A percentile compares a stretch with the other conserved stretches of the same genome.
Evolutionary conservation across 2,329 filamentous ascomycete species (phyloP).

Genomic region (Exserohilum turcica): DNA sequence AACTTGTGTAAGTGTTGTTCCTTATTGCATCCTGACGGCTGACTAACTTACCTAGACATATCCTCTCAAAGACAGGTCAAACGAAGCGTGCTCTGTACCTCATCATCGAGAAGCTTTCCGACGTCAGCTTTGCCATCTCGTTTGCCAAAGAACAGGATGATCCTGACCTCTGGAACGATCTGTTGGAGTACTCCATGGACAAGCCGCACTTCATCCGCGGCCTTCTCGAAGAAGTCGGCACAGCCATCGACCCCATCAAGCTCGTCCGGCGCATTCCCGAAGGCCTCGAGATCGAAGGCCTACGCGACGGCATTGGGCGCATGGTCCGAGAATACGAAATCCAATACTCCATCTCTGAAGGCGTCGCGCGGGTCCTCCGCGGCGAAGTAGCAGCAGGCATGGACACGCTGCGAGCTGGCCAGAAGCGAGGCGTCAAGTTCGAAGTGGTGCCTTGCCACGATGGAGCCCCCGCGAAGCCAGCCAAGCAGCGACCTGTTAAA

Average conservation of each 20-base stretch:
- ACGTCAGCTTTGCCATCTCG: conserved; percentile 89
- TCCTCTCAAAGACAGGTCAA: conserved; percentile 93
- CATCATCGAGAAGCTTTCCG: conserved; percentile 89
- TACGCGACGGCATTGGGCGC: conserved; percentile 83
- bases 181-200: conserved; percentile 96
- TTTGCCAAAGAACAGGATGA: conserved; percentile 95
- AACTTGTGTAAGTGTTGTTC: conserved; percentile 70
- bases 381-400: conserved; percentile 88
- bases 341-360: conserved; percentile 87
- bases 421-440: conserved; percentile 87
- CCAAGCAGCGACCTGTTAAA: conserved; percentile 17
- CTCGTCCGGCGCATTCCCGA: conserved; percentile 90
- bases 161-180: conserved; percentile 90
- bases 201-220: conserved; percentile 94
- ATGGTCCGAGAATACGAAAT: conserved; percentile 97
- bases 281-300: conserved; percentile 87
- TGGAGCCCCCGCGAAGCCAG: conserved; percentile 6
- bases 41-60: conserved; percentile 58
- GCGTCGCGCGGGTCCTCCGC: conserved; percentile 82
- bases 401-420: conserved; percentile 76
- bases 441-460: conserved; percentile 64
- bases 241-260: conserved; percentile 87
- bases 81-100: conserved; percentile 89
- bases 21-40: background rate
- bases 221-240: conserved; percentile 90